phyloP scores from a whole-genome alignment of 345 rosid genomes.

The Gossypium rotundifolium region DNA sequence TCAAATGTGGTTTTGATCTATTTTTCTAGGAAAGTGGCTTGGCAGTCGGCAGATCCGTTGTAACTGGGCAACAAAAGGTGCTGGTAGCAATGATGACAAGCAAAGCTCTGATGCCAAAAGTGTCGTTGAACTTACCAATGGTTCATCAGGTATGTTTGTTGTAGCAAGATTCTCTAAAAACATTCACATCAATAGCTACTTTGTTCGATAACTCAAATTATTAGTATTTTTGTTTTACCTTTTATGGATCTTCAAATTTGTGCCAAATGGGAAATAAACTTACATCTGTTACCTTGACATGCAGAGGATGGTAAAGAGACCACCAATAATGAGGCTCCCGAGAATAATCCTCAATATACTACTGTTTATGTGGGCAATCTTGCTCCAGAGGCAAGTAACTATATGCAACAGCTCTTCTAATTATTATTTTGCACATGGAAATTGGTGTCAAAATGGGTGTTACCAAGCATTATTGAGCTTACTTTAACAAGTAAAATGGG shows the following conservation, averaged over 20 bases:
- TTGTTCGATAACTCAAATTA: not conserved
- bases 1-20: not conserved
- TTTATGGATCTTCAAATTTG: not conserved
- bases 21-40: conserved; percentile 77
- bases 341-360: conserved; percentile 84
- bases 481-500: not conserved
- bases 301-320: conserved; percentile 91
- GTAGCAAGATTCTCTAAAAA: not conserved
- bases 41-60: conserved; percentile 95
- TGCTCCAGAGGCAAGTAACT: conserved; percentile 66
- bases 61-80: conserved; percentile 97
- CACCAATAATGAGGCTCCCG: conserved; percentile 75
- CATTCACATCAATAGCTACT: not conserved
- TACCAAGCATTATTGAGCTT: not conserved
- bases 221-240: not conserved
- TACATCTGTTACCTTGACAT: conserved; percentile 13
- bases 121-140: conserved; percentile 82
- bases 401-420: conserved; percentile 4
- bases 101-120: conserved; percentile 80
- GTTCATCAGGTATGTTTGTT: conserved; percentile 56
- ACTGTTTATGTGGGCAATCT: conserved; percentile 98
- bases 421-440: not conserved
- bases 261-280: conserved; percentile 1
- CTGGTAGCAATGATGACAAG: conserved; percentile 71
- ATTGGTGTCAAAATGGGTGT: not conserved